Evolutionary conservation across 179 eudicot genomes (phyloP).

Genomic region (Spergularia azorica): DNA sequence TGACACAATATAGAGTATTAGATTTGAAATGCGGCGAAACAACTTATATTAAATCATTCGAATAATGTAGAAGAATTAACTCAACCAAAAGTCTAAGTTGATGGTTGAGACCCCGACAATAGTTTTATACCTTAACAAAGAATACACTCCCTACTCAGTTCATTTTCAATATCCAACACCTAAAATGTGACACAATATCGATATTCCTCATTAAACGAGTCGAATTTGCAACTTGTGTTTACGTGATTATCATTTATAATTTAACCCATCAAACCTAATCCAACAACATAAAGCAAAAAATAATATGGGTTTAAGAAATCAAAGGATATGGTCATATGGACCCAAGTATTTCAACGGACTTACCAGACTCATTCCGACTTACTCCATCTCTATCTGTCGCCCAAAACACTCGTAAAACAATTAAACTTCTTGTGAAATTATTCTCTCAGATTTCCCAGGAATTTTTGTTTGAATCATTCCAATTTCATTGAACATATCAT

Average conservation of each 20-base stretch:
- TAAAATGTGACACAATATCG: background rate
- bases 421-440: too few species aligned
- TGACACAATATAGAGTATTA: too few species aligned
- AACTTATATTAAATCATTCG: too few species aligned
- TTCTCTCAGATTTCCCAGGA: background rate
- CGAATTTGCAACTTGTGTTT: background rate
- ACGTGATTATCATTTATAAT: background rate
- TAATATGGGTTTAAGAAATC: background rate
- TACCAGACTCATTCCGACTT: conserved; percentile 1
- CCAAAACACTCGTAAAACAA: too few species aligned
- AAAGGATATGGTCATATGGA: background rate
- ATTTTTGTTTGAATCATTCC: background rate
- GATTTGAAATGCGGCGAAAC: too few species aligned
- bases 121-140: too few species aligned
- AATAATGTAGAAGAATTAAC: too few species aligned
- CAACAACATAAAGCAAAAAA: background rate
- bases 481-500: background rate
- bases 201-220: background rate
- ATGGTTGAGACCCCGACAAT: too few species aligned
- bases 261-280: background rate
- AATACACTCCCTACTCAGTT: background rate
- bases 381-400: too few species aligned
- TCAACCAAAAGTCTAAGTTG: too few species aligned
- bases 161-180: background rate
- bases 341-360: conserved; percentile 9